Conservation (phyloP, 2,329 filamentous ascomycete genomes). For the Pseudogymnoascus destructans region DNA sequence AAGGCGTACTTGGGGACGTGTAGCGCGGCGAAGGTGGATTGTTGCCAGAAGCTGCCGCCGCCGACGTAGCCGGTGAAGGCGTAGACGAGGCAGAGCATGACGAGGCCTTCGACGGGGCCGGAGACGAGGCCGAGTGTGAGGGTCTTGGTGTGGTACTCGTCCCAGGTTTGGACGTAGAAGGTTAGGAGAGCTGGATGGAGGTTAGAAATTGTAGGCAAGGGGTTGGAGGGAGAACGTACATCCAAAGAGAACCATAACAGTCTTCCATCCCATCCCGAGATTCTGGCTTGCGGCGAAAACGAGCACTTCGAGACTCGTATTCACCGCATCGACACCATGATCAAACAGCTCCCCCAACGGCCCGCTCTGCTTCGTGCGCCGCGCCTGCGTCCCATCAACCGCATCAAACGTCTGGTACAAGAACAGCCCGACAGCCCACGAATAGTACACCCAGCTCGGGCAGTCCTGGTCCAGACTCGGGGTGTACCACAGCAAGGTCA, state of each 20-base stretch:
- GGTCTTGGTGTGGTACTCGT: constrained; percentile 96
- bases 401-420: constrained; percentile 98
- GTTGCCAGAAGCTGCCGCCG: constrained; percentile 87
- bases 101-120: constrained; percentile 85
- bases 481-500: constrained; percentile 91
- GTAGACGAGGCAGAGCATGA: constrained; percentile 73
- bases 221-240: constrained; percentile 36
- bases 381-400: constrained; percentile 87
- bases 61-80: constrained; percentile 72
- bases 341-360: constrained; percentile 94
- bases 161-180: constrained; percentile 99
- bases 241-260: constrained; percentile 69
- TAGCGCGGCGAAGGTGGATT: constrained; percentile 67
- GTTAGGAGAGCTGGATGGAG: constrained; percentile 58
- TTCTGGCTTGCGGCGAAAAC: constrained; percentile 90
- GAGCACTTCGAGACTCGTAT: constrained; percentile 85
- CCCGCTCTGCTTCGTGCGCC: constrained; percentile 82
- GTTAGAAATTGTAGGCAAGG: constrained; percentile 11
- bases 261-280: constrained; percentile 83
- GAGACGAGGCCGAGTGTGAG: constrained; percentile 85
- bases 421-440: constrained; percentile 81
- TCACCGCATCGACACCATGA: constrained; percentile 91
- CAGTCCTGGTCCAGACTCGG: constrained; percentile 90
- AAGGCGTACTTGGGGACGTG: constrained; percentile 44
- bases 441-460: constrained; percentile 87